Conservation (phyloP, 371 early-diverging fungal genomes). For the Coemansia sp. region DNA sequence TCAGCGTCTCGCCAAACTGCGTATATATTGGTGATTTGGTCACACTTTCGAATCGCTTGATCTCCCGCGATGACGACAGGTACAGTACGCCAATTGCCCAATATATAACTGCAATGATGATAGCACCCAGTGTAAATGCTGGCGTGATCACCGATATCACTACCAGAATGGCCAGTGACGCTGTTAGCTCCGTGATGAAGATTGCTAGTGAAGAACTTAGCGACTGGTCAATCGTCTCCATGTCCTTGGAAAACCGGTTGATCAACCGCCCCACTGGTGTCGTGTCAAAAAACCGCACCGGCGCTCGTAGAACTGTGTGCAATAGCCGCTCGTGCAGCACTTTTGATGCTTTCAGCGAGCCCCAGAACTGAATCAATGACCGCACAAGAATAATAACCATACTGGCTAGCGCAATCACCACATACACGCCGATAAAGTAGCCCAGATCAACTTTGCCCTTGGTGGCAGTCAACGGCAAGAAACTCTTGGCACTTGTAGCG, state of each 20-base stretch:
- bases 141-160: slow-evolving; percentile 50
- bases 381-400: slow-evolving; percentile 43
- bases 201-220: slow-evolving; percentile 38
- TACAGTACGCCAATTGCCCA: slow-evolving; percentile 61
- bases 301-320: slow-evolving; percentile 64
- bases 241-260: slow-evolving; percentile 79
- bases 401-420: slow-evolving; percentile 64
- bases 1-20: slow-evolving; percentile 72
- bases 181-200: slow-evolving; percentile 50
- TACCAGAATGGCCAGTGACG: slow-evolving; percentile 52
- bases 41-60: slow-evolving; percentile 85
- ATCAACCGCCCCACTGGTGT: slow-evolving; percentile 86
- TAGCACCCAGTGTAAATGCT: slow-evolving; percentile 59
- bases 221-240: slow-evolving; percentile 63
- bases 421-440: slow-evolving; percentile 71
- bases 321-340: slow-evolving; percentile 61
- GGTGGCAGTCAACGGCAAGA: slow-evolving; percentile 48
- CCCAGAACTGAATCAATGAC: slow-evolving; percentile 37
- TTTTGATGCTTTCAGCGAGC: slow-evolving; percentile 55
- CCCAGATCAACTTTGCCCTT: slow-evolving; percentile 58
- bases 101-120: slow-evolving; percentile 51
- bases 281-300: slow-evolving; percentile 82
- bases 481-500: background rate
- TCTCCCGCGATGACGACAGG: slow-evolving; percentile 71
- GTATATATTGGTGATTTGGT: slow-evolving; percentile 82